phyloP scores from a whole-genome alignment of 768 basidiomycete species.

The Trametes gibbosa region DNA sequence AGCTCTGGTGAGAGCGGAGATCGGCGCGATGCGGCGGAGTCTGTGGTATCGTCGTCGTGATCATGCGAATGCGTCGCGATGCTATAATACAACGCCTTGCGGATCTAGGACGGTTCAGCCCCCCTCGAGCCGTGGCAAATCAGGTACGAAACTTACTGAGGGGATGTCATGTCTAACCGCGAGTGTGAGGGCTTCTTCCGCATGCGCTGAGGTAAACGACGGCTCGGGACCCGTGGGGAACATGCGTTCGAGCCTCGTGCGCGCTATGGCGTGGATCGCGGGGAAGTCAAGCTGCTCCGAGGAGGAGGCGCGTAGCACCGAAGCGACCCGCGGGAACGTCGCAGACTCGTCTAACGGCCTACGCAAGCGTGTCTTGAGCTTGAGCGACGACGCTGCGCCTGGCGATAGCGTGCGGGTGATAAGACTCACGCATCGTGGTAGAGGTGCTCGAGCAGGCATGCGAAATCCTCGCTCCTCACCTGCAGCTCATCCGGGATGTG shows the following conservation, averaged over 20 bases:
- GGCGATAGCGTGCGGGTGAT: background rate
- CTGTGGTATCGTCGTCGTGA: slow-evolving; percentile 26
- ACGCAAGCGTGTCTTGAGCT: slow-evolving; percentile 5
- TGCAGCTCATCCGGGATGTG: slow-evolving; percentile 38
- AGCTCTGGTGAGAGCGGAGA: slow-evolving; percentile 24
- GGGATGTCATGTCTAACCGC: slow-evolving; percentile 45
- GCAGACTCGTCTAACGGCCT: slow-evolving; percentile 48
- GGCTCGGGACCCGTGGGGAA: slow-evolving; percentile 50
- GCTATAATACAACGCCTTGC: slow-evolving; percentile 63
- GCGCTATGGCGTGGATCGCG: slow-evolving; percentile 44
- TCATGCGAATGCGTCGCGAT: slow-evolving; percentile 59
- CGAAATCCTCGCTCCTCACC: slow-evolving; percentile 47
- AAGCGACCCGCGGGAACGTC: slow-evolving; percentile 46
- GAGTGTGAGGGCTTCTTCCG: slow-evolving; percentile 53
- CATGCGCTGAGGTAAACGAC: slow-evolving; percentile 38
- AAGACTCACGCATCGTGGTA: slow-evolving; percentile 65
- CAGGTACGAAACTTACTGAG: slow-evolving; percentile 40
- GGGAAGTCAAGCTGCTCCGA: slow-evolving; percentile 57
- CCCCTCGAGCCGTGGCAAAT: too few species aligned
- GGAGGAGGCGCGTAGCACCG: slow-evolving; percentile 57
- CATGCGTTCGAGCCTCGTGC: slow-evolving; percentile 39
- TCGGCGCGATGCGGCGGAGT: slow-evolving; percentile 1
- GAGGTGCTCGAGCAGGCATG: slow-evolving; percentile 56
- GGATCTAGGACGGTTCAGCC: slow-evolving; percentile 38
- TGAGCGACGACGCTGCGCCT: background rate